Base-by-base conservation (phyloP, 106 monocot species). In the Alisma plantagoaquatica region DNA sequence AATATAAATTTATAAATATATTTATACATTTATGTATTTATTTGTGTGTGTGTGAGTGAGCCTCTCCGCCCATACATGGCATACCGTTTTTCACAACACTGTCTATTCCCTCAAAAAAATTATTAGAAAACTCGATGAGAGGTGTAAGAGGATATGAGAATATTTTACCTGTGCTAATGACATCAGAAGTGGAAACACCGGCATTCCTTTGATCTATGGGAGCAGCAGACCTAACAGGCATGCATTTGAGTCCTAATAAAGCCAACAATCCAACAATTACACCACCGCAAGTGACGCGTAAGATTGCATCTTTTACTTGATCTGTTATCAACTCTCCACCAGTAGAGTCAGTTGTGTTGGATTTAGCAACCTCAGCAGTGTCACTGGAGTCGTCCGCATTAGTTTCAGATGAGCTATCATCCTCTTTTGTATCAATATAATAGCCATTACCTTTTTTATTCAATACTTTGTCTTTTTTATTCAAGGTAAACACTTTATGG, bases 231-330 rank as follows among this genome's bases (percentile, higher is more conserved):
- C 57, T 89, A 43, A 70, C 35, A 57, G 80, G 73, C 50, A 85
- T 71, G 56, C 49, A 84, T 43, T 73, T 88, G 41, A 84, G 53
- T 20, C 78, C 76, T 26, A 60, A 27, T 21, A 70, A 38, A 52
- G 80, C 69, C 33, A 85, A 57, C 27, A 96, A 26, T 38, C 81
- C 84, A 53, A 78, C 65, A 25, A 69, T 65, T 27, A 78, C 54
- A 35, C 81, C 83, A 64, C 68, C 80, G 53, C 77, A 80, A 57
- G 77, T 53, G 66, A 88, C 72, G 80, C 72, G 80, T 16, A 88
- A 10, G 48, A 51, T 70, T 30, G 69, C 32, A 61, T 78, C 60
- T 68, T 74, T 96, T 46, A 70, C 55, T 31, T 51, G 51, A 44
- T 66, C 33, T 26, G 50, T 70, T 23, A 56, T 35, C 18, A 61